A percentile compares a stretch with the other conserved stretches of the same genome.
phyloP scores from a whole-genome alignment of 345 rosid species.

The Bretschneidera sinensis region DNA sequence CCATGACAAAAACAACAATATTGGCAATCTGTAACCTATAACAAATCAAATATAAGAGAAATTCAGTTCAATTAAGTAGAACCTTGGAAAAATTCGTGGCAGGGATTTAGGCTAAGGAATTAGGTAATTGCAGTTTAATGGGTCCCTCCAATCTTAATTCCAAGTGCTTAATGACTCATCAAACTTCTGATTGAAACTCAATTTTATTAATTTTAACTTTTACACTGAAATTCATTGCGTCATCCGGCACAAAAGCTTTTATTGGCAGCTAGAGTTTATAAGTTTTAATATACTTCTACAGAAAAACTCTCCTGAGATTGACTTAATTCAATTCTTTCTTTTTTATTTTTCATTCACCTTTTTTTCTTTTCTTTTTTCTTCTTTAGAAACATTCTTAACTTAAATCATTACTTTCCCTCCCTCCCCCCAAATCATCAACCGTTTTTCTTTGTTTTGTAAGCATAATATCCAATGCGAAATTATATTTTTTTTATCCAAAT shows the following conservation, averaged over 20 bases:
- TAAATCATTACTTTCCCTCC: conserved; percentile 27
- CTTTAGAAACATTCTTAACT: conserved; percentile 13
- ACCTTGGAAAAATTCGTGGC: no score
- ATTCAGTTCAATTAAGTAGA: no score
- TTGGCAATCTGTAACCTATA: neutral
- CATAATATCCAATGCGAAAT: conserved; percentile 23
- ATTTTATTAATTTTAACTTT: conserved; percentile 27
- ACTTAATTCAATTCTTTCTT: conserved; percentile 20
- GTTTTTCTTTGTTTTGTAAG: conserved; percentile 10
- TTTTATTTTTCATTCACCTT: conserved; percentile 8
- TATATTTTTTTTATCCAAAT: conserved; percentile 35
- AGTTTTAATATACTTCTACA: conserved; percentile 11
- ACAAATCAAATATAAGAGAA: conserved; percentile 2
- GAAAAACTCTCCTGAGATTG: conserved; percentile 24
- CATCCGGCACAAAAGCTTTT: conserved; percentile 15
- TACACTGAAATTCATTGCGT: conserved; percentile 32
- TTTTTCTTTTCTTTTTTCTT: neutral
- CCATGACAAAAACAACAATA: conserved; percentile 4
- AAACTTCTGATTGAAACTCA: conserved; percentile 13
- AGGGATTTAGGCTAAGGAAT: no score
- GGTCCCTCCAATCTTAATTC: conserved; percentile 20
- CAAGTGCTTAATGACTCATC: conserved; percentile 38
- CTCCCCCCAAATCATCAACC: conserved; percentile 25
- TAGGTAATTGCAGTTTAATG: conserved; percentile 5
- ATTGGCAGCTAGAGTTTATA: conserved; percentile 21